Conservation (phyloP, 1,284 basidiomycete genomes). For the Cutaneotrichosporon mucoides region DNA sequence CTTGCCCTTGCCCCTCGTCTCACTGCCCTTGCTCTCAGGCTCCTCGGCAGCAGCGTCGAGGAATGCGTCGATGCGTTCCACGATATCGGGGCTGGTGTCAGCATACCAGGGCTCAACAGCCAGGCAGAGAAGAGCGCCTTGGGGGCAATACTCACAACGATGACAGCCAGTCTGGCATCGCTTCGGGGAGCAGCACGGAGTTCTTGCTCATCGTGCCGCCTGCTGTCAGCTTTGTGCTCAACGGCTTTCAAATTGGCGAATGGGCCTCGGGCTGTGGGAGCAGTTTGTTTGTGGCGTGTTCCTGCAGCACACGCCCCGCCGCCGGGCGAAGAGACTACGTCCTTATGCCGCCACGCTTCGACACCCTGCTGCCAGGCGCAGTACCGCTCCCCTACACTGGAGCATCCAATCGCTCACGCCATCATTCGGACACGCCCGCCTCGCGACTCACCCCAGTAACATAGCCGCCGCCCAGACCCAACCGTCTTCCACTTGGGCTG, state of each 20-base stretch:
- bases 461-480: slow-evolving; percentile 65
- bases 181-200: slow-evolving; percentile 42
- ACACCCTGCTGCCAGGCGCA: too few species aligned
- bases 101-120: background rate
- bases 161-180: slow-evolving; percentile 38
- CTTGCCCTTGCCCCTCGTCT: slow-evolving; percentile 48
- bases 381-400: too few species aligned
- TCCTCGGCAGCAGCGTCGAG: slow-evolving; percentile 20
- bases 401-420: background rate
- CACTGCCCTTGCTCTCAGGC: slow-evolving; percentile 47
- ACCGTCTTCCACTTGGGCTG: slow-evolving; percentile 80
- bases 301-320: too few species aligned
- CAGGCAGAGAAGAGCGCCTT: too few species aligned
- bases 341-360: too few species aligned
- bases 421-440: too few species aligned
- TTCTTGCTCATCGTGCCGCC: slow-evolving; percentile 45
- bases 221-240: slow-evolving; percentile 11
- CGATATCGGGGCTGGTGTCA: slow-evolving; percentile 64
- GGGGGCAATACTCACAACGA: slow-evolving; percentile 29
- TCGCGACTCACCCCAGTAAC: slow-evolving; percentile 63
- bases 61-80: slow-evolving; percentile 57
- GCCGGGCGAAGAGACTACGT: too few species aligned
- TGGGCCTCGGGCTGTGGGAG: too few species aligned
- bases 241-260: background rate
- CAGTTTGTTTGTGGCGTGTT: too few species aligned